Conservation (phyloP, 139 green algal genomes). For the Chlorella sp. region DNA sequence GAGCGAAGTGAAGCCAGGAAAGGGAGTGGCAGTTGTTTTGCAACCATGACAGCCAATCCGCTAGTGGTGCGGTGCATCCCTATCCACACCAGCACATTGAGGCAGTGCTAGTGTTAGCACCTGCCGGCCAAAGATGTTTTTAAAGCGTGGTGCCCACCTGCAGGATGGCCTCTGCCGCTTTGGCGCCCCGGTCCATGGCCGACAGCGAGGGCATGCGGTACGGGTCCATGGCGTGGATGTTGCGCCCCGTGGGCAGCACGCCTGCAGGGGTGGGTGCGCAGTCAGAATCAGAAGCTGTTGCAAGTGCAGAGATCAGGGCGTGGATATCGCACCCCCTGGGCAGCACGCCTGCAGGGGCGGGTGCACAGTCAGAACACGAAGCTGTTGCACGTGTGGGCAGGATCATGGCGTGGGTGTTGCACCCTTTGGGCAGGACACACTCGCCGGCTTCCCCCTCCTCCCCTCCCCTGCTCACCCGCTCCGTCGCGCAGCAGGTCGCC, state of each 20-base stretch:
- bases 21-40: too few relatives aligned
- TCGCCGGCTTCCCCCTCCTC: background rate
- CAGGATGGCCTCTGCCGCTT: slow-evolving; percentile 70
- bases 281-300: too few relatives aligned
- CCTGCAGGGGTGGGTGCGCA: slow-evolving; percentile 46
- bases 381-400: too few relatives aligned
- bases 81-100: too few relatives aligned
- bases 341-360: background rate
- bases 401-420: background rate
- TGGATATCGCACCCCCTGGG: too few relatives aligned
- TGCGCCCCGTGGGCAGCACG: slow-evolving; percentile 95
- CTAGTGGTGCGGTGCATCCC: too few relatives aligned
- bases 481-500: slow-evolving; percentile 97
- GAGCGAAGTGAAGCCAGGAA: background rate
- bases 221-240: slow-evolving; percentile 98
- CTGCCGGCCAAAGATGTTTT: too few relatives aligned
- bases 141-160: slow-evolving; percentile 40
- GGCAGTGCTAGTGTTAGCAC: too few relatives aligned
- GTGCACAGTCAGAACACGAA: too few relatives aligned
- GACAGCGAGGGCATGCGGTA: slow-evolving; percentile 95
- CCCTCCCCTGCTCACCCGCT: slow-evolving; percentile 26
- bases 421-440: too few relatives aligned
- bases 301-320: too few relatives aligned
- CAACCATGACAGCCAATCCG: too few relatives aligned
- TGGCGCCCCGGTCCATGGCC: slow-evolving; percentile 75